phyloP scores from a whole-genome alignment of 805 yeast species.

The Barnettozyma sp. region DNA sequence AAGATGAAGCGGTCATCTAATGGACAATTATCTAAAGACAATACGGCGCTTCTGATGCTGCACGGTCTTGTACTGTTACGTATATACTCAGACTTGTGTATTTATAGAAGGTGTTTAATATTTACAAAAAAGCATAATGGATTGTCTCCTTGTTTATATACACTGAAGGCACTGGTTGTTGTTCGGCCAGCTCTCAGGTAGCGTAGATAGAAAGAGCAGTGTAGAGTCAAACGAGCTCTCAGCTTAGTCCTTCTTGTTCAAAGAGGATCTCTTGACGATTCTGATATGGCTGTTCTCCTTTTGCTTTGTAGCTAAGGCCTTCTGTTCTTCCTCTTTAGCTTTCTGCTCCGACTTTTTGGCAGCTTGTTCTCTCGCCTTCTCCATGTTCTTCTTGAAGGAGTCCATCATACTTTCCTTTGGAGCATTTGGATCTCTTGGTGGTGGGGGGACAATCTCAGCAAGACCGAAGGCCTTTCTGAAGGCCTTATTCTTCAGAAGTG shows the following conservation, averaged over 20 bases:
- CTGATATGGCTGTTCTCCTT: constrained; percentile 23
- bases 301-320: constrained; percentile 27
- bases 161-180: too few relatives aligned
- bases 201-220: too few relatives aligned
- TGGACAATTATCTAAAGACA: too few relatives aligned
- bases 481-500: constrained; percentile 48
- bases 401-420: constrained; percentile 31
- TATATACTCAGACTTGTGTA: too few relatives aligned
- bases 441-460: constrained; percentile 55
- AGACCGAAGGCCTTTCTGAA: constrained; percentile 54
- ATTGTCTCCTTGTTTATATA: too few relatives aligned
- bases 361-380: constrained; percentile 33
- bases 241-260: constrained; percentile 4
- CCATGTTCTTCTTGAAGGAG: constrained; percentile 34
- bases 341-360: constrained; percentile 31
- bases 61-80: too few relatives aligned
- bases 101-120: too few relatives aligned
- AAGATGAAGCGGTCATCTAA: constrained; percentile 6
- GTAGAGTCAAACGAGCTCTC: too few relatives aligned
- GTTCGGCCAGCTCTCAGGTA: too few relatives aligned
- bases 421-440: constrained; percentile 28
- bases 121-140: too few relatives aligned
- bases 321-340: constrained; percentile 29
- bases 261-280: constrained; percentile 21
- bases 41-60: too few relatives aligned